phyloP scores from a whole-genome alignment of 805 yeast genomes.

The Kuraishia piskuri region DNA sequence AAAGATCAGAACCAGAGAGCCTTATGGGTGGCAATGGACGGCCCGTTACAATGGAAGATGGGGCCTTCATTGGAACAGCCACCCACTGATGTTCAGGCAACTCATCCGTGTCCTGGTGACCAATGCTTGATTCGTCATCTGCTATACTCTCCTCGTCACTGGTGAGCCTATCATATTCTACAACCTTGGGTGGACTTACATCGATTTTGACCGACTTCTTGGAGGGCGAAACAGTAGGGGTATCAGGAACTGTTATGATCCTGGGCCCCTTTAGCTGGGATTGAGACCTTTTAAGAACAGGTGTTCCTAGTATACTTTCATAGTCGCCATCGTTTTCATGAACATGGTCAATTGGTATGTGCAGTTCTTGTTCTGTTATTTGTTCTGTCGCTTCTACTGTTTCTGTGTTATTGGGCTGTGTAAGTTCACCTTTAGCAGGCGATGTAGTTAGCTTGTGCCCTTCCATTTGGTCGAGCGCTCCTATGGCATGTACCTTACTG shows the following conservation, averaged over 20 bases:
- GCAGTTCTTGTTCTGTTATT: neutral
- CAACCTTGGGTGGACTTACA: conserved; percentile 26
- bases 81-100: conserved; percentile 17
- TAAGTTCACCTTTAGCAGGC: neutral
- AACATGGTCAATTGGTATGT: neutral
- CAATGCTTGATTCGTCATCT: conserved; percentile 6
- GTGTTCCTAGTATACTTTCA: neutral
- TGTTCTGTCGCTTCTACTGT: neutral
- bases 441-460: no score
- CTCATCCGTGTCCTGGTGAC: conserved; percentile 1
- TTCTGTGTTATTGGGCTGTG: neutral
- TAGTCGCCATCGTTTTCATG: neutral
- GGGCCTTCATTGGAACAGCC: conserved; percentile 11
- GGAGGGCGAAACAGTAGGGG: conserved; percentile 22
- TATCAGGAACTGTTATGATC: neutral
- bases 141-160: conserved; percentile 11
- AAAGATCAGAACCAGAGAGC: conserved; percentile 23
- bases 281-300: conserved; percentile 7
- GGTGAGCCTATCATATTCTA: conserved; percentile 22
- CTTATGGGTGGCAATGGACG: conserved; percentile 28
- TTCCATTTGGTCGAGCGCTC: no score
- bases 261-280: conserved; percentile 21
- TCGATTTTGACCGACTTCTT: conserved; percentile 30
- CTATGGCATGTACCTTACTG: no score
- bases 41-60: conserved; percentile 7